A percentile compares a stretch with the other conserved stretches of the same genome.
Conservation (phyloP, 176 grass and related monocot species). For the Carex littledalei region DNA sequence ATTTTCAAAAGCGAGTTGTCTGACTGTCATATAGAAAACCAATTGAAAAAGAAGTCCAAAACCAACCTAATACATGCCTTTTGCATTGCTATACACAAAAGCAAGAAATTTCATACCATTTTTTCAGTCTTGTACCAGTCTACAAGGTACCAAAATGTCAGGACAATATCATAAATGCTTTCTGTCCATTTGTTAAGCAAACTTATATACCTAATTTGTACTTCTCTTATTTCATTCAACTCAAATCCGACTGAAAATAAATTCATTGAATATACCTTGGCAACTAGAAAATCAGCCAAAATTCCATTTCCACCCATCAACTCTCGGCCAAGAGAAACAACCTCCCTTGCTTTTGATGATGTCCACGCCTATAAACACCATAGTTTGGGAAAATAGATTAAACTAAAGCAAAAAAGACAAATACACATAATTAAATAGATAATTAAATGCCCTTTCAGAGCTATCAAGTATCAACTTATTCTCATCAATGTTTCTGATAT, state of each 20-base stretch:
- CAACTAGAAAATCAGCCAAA: constrained; percentile 92
- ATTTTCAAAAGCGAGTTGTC: background rate
- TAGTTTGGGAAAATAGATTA: background rate
- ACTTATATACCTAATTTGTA: background rate
- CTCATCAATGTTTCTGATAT: background rate
- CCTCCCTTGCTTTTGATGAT: constrained; percentile 63
- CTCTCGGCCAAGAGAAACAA: constrained; percentile 78
- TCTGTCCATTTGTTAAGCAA: background rate
- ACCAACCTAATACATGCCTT: background rate
- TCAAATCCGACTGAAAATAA: background rate
- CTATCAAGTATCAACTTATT: background rate
- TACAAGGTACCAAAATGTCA: constrained; percentile 6
- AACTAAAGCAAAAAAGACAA: background rate
- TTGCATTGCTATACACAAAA: background rate
- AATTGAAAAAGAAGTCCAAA: background rate
- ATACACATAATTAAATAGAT: background rate
- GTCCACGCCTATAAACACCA: constrained; percentile 64
- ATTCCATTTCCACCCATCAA: constrained; percentile 92
- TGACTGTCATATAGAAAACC: background rate
- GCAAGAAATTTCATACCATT: background rate
- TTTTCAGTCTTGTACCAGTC: background rate
- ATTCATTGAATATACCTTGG: constrained; percentile 51
- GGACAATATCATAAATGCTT: background rate
- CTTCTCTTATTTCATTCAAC: background rate
- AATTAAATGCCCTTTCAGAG: background rate